Percentiles rank a stretch among this genome's conserved stretches.
Evolutionary conservation across 176 grass and related monocot species (phyloP).

Genomic region (Bonia amplexicaulis): DNA sequence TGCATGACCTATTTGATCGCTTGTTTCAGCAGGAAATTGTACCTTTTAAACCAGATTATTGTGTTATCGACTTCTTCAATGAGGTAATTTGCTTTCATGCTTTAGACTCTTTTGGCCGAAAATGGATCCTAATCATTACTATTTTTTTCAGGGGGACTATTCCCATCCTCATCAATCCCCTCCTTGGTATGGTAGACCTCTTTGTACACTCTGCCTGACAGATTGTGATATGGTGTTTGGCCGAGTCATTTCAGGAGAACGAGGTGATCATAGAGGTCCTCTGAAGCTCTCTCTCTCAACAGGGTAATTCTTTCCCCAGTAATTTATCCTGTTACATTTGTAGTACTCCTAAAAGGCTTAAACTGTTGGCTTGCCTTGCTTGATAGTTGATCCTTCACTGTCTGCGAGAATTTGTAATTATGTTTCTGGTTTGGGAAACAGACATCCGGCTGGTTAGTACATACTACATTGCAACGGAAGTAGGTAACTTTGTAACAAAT

Average conservation of each 20-base stretch:
- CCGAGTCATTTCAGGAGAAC: slow-evolving; percentile 56
- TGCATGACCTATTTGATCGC: slow-evolving; percentile 69
- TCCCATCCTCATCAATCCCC: slow-evolving; percentile 63
- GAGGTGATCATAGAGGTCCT: slow-evolving; percentile 68
- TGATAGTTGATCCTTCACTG: not conserved
- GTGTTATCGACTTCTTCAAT: slow-evolving; percentile 75
- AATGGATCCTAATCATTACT: not conserved
- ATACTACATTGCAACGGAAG: not conserved
- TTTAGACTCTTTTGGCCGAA: not conserved
- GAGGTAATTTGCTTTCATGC: slow-evolving; percentile 50
- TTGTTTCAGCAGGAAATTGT: slow-evolving; percentile 59
- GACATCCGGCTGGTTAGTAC: not conserved
- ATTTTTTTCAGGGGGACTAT: slow-evolving; percentile 57
- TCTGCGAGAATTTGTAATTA: not conserved
- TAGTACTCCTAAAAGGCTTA: not conserved
- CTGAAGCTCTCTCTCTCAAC: slow-evolving; percentile 62
- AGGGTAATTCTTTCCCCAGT: slow-evolving; percentile 54
- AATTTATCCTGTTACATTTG: slow-evolving; percentile 8
- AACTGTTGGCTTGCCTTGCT: not conserved
- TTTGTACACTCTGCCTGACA: slow-evolving; percentile 87
- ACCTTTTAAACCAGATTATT: slow-evolving; percentile 85
- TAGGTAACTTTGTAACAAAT: not conserved
- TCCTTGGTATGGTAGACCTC: slow-evolving; percentile 77
- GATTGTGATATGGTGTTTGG: slow-evolving; percentile 97
- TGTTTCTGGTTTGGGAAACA: not conserved